Conservation (phyloP, 805 yeast genomes). For the Wickerhamomyces mucosus region DNA sequence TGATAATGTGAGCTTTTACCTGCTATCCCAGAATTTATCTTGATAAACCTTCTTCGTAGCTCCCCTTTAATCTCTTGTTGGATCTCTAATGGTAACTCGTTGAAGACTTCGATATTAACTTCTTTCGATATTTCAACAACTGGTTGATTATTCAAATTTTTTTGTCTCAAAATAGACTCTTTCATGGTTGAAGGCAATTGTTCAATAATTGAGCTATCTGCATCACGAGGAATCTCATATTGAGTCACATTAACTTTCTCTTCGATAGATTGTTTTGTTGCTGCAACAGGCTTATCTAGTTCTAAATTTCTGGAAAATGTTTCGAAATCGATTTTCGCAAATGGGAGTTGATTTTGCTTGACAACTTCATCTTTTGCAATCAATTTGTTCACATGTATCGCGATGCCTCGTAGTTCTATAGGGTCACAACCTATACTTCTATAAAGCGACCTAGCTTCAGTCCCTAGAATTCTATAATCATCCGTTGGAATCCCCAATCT, state of each 20-base stretch:
- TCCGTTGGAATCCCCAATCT: constrained; percentile 53
- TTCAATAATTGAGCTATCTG: constrained; percentile 19
- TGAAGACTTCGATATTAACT: constrained; percentile 59
- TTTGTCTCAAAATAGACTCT: constrained; percentile 8
- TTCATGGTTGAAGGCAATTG: constrained; percentile 16
- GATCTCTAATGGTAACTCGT: constrained; percentile 55
- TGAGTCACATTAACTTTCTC: constrained; percentile 8
- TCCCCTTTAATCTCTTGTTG: constrained; percentile 52
- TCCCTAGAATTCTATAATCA: constrained; percentile 48
- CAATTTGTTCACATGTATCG: constrained; percentile 58
- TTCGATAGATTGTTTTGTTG: background rate
- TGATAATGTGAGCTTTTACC: constrained; percentile 16
- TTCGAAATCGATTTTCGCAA: constrained; percentile 15
- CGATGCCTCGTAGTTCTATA: constrained; percentile 66
- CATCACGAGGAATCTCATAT: constrained; percentile 20
- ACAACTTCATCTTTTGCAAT: constrained; percentile 21
- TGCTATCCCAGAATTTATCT: constrained; percentile 14
- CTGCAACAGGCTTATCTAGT: constrained; percentile 3
- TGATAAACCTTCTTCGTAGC: constrained; percentile 30
- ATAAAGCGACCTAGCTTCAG: constrained; percentile 48
- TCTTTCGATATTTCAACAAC: constrained; percentile 20
- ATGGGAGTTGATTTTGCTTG: constrained; percentile 27
- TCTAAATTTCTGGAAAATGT: constrained; percentile 3
- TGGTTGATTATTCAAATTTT: constrained; percentile 11
- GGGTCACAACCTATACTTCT: constrained; percentile 52